Base-by-base conservation (phyloP, 306 rosid species). In the Elaeagnus macrophylla region DNA sequence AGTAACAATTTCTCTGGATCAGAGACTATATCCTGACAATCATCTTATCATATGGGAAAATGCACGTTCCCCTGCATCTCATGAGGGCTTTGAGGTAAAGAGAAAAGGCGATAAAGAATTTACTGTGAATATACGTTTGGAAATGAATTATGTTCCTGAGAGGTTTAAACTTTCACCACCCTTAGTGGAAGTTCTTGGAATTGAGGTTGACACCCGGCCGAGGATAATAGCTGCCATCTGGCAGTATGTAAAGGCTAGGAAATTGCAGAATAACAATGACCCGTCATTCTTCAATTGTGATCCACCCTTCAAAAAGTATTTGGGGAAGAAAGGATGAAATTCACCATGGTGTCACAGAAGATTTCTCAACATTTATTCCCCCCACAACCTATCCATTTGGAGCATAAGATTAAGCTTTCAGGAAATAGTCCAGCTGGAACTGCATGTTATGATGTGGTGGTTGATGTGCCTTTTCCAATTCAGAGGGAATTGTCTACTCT, bases 241-340 rank as follows among this genome's bases (percentile, higher is more conserved):
- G 99, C 95, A 93, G 75, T 93, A 93, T 77, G 99, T 93, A 64
- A 93, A 93, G 83, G 99, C 99, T 60, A 77, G 99, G 72, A 93
- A 87, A 60, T 74, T 93, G 77, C 99, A 93, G 74, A 83, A 72
- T 77, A 89, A 83, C 18, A 74, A 70, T 20, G 99, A 93, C 65
- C 95, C 96, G 8, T 77, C 99, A 25, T 75, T 73, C 72, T 93
- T 93, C 56, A 67, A 58, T 62, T 88, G 99, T 18, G 99, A 93
- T 67, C 89, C 72, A 14, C 83, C 96, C 17, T 96, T 93, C 95
- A 84, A 56, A 93, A 76, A 71, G 94, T 93, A 55, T 93, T 93
- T 40, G 96, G 99, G 64, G 99, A 87, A 74, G 95, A 87, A 19
- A 93, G 79, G 59, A 78, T 93, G 95, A 93, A 88, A 70, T 93